Evolutionary conservation across 2,329 filamentous ascomycete species (phyloP), one percentile per base, ranked within the genome.

Genomic region (Sporothrix humicola): DNA sequence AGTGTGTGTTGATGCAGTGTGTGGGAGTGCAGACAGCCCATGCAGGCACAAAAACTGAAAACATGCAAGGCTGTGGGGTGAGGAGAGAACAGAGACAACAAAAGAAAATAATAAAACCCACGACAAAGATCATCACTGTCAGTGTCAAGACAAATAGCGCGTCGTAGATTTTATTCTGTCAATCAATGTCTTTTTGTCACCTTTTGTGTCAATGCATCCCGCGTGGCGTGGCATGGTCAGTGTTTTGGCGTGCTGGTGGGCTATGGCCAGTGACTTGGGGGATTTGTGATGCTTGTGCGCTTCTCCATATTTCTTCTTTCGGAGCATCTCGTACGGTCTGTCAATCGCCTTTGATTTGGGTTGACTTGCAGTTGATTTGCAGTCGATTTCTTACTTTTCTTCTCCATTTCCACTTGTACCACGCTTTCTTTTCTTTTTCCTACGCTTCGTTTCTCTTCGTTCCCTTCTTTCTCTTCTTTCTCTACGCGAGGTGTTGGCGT

Each of bases 41-140:
- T 63, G 37, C 59, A 44, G 59, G 59, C 9, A 66, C 61, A 26
- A 9, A 37, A 37, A 37, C 31, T 26, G 31, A 7, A 37, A 37
- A 37, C 31, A 66, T 66, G 61, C 61, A 66, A 66, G 61, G 61
- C 61, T 66, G 44, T 9, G 23, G 58, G 15, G 58, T 42, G 8
- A 44, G n/a, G n/a, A n/a, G n/a, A n/a, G n/a, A n/a, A n/a, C n/a
- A n/a, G n/a, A n/a, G n/a, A n/a, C n/a, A n/a, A n/a, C n/a, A n/a
- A n/a, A n/a, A n/a, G n/a, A n/a, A 1, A 23, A 31, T 31, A 6
- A 59, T 13, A 37, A 37, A 37, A 37, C 31, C 5, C 31, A 37
- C 31, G 31, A 37, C 31, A 37, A 37, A 37, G 31, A 37, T 37
- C 31, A 7, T 7, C 31, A 37, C 31, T 37, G 31, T 37, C 31